phyloP scores from a whole-genome alignment of 2,329 filamentous ascomycete genomes.

The Pestalotiopsis sp. region DNA sequence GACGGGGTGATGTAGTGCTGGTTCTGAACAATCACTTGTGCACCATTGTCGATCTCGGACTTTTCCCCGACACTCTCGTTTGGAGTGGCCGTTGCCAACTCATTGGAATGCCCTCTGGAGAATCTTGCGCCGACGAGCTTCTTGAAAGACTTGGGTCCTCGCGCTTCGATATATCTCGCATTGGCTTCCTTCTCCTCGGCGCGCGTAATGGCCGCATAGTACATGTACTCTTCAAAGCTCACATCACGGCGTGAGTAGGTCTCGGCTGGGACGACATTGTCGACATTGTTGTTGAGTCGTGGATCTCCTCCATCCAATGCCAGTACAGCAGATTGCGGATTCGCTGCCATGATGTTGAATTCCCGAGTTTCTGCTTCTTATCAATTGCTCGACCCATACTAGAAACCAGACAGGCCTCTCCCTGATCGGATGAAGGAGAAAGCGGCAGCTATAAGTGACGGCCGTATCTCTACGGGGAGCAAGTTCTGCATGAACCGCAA shows the following conservation, averaged over 20 bases:
- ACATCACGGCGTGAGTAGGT: slow-evolving; percentile 5
- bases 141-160: slow-evolving; percentile 16
- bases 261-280: neutral
- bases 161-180: slow-evolving; percentile 10
- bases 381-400: neutral
- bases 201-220: slow-evolving; percentile 23
- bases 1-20: slow-evolving; percentile 32
- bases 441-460: neutral
- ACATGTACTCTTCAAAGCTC: slow-evolving; percentile 25
- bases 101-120: neutral
- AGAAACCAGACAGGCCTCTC: neutral
- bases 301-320: neutral
- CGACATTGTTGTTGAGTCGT: neutral
- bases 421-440: neutral
- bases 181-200: slow-evolving; percentile 18
- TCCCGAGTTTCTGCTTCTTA: too few species aligned
- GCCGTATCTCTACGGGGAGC: neutral
- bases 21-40: neutral
- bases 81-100: neutral
- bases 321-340: neutral
- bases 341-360: neutral
- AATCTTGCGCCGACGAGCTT: neutral
- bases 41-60: neutral
- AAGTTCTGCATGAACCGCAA: neutral
- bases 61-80: neutral